Conservation (phyloP, 495 filamentous ascomycete genomes). For the Aspergillus carlsbadensis region DNA sequence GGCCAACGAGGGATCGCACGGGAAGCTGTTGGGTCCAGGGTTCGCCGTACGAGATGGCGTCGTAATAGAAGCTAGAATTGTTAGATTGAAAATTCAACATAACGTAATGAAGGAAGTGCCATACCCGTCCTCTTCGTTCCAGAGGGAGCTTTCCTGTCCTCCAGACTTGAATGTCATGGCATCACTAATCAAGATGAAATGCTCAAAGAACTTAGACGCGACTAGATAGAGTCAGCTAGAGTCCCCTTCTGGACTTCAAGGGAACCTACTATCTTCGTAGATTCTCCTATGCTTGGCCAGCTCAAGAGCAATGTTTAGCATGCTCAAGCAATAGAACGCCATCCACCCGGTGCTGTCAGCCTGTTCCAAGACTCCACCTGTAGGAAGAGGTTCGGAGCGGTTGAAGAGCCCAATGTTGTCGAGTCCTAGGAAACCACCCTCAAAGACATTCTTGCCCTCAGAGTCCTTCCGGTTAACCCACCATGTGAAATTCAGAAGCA, state of each 20-base stretch:
- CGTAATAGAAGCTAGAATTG: conserved; percentile 78
- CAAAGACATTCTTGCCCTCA: conserved; percentile 94
- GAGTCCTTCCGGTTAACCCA: conserved; percentile 96
- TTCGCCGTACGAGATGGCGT: conserved; percentile 93
- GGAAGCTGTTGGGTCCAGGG: conserved; percentile 91
- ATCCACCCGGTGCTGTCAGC: conserved; percentile 99
- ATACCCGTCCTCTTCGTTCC: conserved; percentile 86
- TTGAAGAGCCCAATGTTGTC: conserved; percentile 98
- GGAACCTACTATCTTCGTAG: conserved; percentile 75
- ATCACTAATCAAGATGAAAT: conserved; percentile 96
- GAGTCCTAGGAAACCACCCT: conserved; percentile 93
- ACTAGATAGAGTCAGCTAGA: conserved; percentile 38
- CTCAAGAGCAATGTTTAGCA: conserved; percentile 95
- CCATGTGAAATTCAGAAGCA: conserved; percentile 97
- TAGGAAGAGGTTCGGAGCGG: conserved; percentile 93
- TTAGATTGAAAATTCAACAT: too few species aligned
- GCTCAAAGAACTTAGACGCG: conserved; percentile 97
- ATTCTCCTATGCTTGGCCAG: conserved; percentile 93
- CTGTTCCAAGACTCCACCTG: conserved; percentile 89
- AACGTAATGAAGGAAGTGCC: conserved; percentile 11
- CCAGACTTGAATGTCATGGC: conserved; percentile 90
- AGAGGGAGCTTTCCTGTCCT: conserved; percentile 78
- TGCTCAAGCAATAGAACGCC: conserved; percentile 92
- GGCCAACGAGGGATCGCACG: conserved; percentile 83
- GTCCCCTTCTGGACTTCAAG: not conserved